phyloP scores from a whole-genome alignment of 345 rosid species.

The Lagerstroemia speciosa region DNA sequence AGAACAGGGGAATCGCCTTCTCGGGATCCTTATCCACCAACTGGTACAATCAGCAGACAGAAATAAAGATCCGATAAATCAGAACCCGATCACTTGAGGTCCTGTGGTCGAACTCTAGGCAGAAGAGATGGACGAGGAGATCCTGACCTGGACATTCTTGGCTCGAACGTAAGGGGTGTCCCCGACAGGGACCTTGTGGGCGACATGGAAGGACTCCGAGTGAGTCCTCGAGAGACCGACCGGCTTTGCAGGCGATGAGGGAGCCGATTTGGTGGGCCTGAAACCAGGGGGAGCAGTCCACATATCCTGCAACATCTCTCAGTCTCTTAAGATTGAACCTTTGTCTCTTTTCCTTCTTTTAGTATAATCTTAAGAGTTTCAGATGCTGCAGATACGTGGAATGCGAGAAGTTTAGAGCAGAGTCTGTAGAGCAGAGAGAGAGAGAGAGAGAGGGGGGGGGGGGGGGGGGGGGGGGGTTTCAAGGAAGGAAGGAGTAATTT shows the following conservation, averaged over 20 bases:
- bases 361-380: background rate
- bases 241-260: constrained; percentile 91
- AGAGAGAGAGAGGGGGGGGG: constrained; percentile 8
- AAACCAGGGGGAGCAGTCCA: constrained; percentile 80
- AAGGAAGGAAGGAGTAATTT: background rate
- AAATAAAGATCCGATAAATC: no score
- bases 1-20: constrained; percentile 80
- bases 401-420: constrained; percentile 8
- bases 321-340: background rate
- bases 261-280: constrained; percentile 86
- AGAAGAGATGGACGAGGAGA: constrained; percentile 1
- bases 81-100: no score
- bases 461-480: background rate
- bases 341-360: background rate
- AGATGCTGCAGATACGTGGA: background rate
- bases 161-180: constrained; percentile 91
- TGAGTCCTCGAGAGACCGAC: constrained; percentile 60
- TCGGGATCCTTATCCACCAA: constrained; percentile 92
- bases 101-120: background rate
- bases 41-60: constrained; percentile 31
- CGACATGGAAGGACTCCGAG: constrained; percentile 76
- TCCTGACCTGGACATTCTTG: constrained; percentile 72
- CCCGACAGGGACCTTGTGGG: constrained; percentile 89
- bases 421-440: constrained; percentile 3
- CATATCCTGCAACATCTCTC: constrained; percentile 68